phyloP scores from a whole-genome alignment of 306 rosid species.

The Betula pendula region DNA sequence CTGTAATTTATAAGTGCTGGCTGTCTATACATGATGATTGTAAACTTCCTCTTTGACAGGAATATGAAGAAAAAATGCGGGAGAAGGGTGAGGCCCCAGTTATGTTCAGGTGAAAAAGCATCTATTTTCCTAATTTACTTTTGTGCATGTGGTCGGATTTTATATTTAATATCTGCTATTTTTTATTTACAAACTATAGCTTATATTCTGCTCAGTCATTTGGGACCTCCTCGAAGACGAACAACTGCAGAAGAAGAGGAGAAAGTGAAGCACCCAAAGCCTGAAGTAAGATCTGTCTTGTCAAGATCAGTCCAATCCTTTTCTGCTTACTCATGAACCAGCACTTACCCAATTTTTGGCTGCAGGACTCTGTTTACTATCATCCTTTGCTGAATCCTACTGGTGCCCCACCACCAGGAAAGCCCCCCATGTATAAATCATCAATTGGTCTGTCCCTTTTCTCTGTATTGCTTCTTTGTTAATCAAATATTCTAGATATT shows the following conservation, averaged over 20 bases:
- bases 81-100: conserved; percentile 97
- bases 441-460: conserved; percentile 64
- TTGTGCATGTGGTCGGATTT: conserved; percentile 12
- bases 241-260: conserved; percentile 96
- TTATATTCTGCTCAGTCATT: conserved; percentile 67
- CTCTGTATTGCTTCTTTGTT: conserved; percentile 18
- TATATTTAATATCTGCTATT: conserved; percentile 28
- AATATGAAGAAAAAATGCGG: conserved; percentile 79
- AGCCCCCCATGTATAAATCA: conserved; percentile 97
- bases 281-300: conserved; percentile 66
- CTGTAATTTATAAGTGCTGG: conserved; percentile 7
- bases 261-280: conserved; percentile 77
- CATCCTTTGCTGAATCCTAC: conserved; percentile 95
- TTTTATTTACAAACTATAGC: conserved; percentile 38
- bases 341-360: conserved; percentile 8
- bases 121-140: neutral
- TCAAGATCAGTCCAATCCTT: conserved; percentile 9
- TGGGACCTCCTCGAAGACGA: conserved; percentile 90
- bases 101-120: conserved; percentile 83
- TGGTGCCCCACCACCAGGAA: conserved; percentile 99
- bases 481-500: conserved; percentile 21
- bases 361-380: conserved; percentile 81
- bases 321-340: neutral
- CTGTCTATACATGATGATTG: conserved; percentile 22
- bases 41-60: conserved; percentile 52